phyloP scores from a whole-genome alignment of 305 asterid species.

The Solanum hybrid region DNA sequence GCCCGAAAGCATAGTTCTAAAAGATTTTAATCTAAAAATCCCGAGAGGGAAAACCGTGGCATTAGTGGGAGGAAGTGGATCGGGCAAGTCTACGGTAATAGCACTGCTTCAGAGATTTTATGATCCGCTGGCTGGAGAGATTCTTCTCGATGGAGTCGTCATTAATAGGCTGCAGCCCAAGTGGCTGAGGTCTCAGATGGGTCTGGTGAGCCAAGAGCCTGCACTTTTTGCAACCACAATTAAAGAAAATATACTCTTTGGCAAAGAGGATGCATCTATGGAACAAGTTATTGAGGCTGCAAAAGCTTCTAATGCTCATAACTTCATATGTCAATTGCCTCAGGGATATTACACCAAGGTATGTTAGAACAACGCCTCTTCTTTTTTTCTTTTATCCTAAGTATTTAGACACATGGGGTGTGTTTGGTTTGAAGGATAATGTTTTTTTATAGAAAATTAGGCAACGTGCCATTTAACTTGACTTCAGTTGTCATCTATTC shows the following conservation, averaged over 20 bases:
- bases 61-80: slow-evolving; percentile 91
- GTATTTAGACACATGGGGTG: too few relatives aligned
- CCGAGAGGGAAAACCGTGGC: slow-evolving; percentile 80
- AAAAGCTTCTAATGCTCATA: slow-evolving; percentile 88
- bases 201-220: slow-evolving; percentile 94
- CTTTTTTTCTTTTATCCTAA: too few relatives aligned
- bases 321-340: slow-evolving; percentile 74
- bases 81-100: slow-evolving; percentile 80
- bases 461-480: too few relatives aligned
- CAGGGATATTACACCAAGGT: slow-evolving; percentile 95
- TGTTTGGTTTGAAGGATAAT: too few relatives aligned
- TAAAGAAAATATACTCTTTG: slow-evolving; percentile 77
- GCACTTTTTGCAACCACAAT: slow-evolving; percentile 81
- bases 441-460: too few relatives aligned
- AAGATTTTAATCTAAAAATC: slow-evolving; percentile 50
- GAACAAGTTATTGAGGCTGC: slow-evolving; percentile 79
- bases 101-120: slow-evolving; percentile 57
- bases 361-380: not conserved
- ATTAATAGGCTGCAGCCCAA: slow-evolving; percentile 68
- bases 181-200: slow-evolving; percentile 97
- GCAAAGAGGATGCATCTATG: slow-evolving; percentile 75
- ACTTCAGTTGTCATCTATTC: too few relatives aligned
- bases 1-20: slow-evolving; percentile 58
- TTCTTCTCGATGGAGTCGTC: slow-evolving; percentile 58
- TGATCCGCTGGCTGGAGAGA: slow-evolving; percentile 69